Evolutionary conservation across 1,139 yeast species (phyloP).

Genomic region (Petasospora fabianii): DNA sequence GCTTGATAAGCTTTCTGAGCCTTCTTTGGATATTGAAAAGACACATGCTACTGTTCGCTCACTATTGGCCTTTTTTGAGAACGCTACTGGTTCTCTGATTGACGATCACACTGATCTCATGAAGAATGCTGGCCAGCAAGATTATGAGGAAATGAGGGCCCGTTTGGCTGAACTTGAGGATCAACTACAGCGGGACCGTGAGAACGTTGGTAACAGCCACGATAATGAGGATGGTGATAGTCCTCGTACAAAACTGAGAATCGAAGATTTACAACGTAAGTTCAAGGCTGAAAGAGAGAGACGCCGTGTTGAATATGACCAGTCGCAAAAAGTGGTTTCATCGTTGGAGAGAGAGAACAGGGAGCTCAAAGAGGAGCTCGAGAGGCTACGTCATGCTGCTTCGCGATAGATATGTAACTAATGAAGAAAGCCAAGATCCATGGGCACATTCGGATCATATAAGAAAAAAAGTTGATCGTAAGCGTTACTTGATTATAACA

Average conservation of each 20-base stretch:
- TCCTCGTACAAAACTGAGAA: constrained; percentile 44
- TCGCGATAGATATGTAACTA: too few relatives aligned
- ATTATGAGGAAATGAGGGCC: constrained; percentile 17
- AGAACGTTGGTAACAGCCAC: constrained; percentile 6
- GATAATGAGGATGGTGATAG: constrained; percentile 13
- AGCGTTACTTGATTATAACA: too few relatives aligned
- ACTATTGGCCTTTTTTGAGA: constrained; percentile 51
- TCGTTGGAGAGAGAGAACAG: constrained; percentile 57
- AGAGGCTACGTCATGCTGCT: constrained; percentile 8
- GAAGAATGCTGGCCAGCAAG: constrained; percentile 26
- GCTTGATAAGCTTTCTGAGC: constrained; percentile 39
- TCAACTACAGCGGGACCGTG: constrained; percentile 24
- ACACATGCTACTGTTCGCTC: constrained; percentile 49
- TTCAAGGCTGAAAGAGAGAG: constrained; percentile 75
- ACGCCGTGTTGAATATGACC: constrained; percentile 54
- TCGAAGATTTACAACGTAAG: constrained; percentile 58
- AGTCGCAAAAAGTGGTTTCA: constrained; percentile 47
- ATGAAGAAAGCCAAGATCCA: too few relatives aligned
- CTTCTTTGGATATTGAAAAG: constrained; percentile 30
- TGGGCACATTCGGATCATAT: too few relatives aligned
- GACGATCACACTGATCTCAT: constrained; percentile 51
- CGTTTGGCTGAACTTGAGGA: constrained; percentile 18
- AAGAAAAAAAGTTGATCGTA: neutral
- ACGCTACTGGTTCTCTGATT: constrained; percentile 57
- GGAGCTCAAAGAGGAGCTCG: constrained; percentile 34